These are phyloP conservation scores for Mycocentrospora acerina DNA, from an alignment of 2,329 filamentous ascomycete species.

Conservation along the genomic window DNA sequence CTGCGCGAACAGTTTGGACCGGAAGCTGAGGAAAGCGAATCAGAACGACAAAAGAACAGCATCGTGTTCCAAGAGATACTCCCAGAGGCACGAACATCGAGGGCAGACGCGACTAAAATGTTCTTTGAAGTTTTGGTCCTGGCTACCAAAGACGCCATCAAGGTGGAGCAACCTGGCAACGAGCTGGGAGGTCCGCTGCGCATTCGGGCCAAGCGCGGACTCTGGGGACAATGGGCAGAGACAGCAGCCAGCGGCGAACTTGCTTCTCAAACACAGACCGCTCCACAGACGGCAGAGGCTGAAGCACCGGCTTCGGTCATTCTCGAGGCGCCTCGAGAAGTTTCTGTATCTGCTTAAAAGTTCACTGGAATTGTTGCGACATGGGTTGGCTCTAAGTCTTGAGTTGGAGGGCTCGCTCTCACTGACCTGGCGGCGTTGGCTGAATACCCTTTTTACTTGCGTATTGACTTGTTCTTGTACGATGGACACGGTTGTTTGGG, in stretches of 20 bases:
- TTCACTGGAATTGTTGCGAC: slow-evolving; percentile 1
- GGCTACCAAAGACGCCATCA: slow-evolving; percentile 96
- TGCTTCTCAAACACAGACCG: slow-evolving; percentile 23
- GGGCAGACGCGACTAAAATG: slow-evolving; percentile 96
- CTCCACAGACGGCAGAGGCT: slow-evolving; percentile 17
- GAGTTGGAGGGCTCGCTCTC: slow-evolving; percentile 10
- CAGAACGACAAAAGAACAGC: slow-evolving; percentile 71
- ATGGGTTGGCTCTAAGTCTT: slow-evolving; percentile 4
- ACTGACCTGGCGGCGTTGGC: slow-evolving; percentile 32
- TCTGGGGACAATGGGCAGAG: slow-evolving; percentile 97
- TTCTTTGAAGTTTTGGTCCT: slow-evolving; percentile 97
- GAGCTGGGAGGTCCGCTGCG: slow-evolving; percentile 76
- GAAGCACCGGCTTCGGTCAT: slow-evolving; percentile 23
- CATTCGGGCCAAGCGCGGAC: slow-evolving; percentile 87
- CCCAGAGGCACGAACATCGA: slow-evolving; percentile 76
- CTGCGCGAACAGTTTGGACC: slow-evolving; percentile 84
- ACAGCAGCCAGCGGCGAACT: slow-evolving; percentile 39
- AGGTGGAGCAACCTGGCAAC: slow-evolving; percentile 79
- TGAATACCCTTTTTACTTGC: slow-evolving; percentile 35
- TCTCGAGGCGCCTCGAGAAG: slow-evolving; percentile 20
- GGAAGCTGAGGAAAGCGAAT: slow-evolving; percentile 65
- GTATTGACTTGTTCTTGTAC: slow-evolving; percentile 15
- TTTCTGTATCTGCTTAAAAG: slow-evolving; percentile 26
- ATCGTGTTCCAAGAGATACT: slow-evolving; percentile 91
- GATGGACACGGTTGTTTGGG: slow-evolving; percentile 9